Conservation (phyloP, 306 rosid genomes). For the Rosa multiflora region DNA sequence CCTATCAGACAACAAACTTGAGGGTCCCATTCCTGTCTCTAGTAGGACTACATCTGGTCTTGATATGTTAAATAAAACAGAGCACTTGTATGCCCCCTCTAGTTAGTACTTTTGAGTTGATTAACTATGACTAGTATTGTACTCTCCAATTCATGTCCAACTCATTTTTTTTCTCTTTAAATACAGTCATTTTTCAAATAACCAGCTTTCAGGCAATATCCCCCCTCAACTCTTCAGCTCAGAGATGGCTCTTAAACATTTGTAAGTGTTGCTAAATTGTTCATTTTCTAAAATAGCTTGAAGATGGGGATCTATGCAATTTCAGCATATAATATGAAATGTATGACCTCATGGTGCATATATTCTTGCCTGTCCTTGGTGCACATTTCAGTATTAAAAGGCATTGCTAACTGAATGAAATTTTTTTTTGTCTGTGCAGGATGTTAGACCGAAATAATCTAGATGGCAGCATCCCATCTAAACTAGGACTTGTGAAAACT, state of each 20-base stretch:
- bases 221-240: conserved; percentile 57
- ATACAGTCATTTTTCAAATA: conserved; percentile 61
- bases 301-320: not conserved
- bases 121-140: not conserved
- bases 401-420: not conserved
- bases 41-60: conserved; percentile 25
- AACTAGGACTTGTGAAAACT: conserved; percentile 48
- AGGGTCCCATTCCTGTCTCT: conserved; percentile 40
- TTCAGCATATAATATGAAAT: not conserved
- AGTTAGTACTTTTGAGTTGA: not conserved
- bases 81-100: conserved; percentile 40
- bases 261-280: conserved; percentile 41
- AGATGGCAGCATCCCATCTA: conserved; percentile 55
- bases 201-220: conserved; percentile 52
- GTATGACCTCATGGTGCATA: not conserved
- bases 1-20: conserved; percentile 36
- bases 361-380: not conserved
- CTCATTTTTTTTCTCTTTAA: not conserved
- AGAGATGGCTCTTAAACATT: conserved; percentile 48
- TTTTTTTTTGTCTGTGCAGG: conserved; percentile 32
- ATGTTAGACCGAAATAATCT: conserved; percentile 54
- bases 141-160: not conserved
- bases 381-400: not conserved
- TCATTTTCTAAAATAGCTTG: not conserved
- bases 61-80: conserved; percentile 23